Evolutionary conservation across 371 early-diverging fungal genomes (phyloP), one percentile per base, ranked within the genome.

Genomic region (Choanephora cucurbitarum): DNA sequence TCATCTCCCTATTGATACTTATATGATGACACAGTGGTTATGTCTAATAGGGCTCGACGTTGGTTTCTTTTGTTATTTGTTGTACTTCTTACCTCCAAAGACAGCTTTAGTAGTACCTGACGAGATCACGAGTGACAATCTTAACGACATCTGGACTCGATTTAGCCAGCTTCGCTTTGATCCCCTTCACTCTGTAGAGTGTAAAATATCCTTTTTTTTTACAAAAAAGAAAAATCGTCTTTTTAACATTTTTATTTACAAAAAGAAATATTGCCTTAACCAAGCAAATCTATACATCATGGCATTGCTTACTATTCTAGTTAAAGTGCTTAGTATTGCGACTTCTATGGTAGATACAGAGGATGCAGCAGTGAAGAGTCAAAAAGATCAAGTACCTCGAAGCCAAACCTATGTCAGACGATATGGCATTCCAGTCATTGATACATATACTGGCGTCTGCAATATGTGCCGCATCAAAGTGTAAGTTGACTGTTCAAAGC

Each of bases 401-500:
- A 86, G 90, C 57, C 63, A 82, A 49, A 73, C 82, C 19, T 92
- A 85, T 60, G 79, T 83, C 13, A 82, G 86, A 51, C 54, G 64
- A 28, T 73, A 79, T 49, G 92, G 92, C 18, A 69, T 85, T 18
- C 86, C 92, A 4, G 89, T 87, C 0, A 85, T 91, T 28, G 87
- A 90, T 62, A 66, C 72, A 1, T 63, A 51, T 32, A 80, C 87
- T 6, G 51, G 73, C 3, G 54, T 79, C 11, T 92, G 93, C 58
- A 79, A 84, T 21, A 83, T 92, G n/a, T 92, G 93, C 66, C 73
- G 86, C 5, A 82, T 89, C 6, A 66, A 71, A 43, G 87, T 86
- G 49, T 73, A 62, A 49, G 61, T 37, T 21, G 43, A 43, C 18
- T 3, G 14, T 14, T 5, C 1, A 43, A 43, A 43, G 3, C 43